Percentiles rank a stretch among this genome's conserved stretches.
These are phyloP conservation scores for Tulasnella sp. DNA, from an alignment of 768 basidiomycete species.

Conservation along the genomic window DNA sequence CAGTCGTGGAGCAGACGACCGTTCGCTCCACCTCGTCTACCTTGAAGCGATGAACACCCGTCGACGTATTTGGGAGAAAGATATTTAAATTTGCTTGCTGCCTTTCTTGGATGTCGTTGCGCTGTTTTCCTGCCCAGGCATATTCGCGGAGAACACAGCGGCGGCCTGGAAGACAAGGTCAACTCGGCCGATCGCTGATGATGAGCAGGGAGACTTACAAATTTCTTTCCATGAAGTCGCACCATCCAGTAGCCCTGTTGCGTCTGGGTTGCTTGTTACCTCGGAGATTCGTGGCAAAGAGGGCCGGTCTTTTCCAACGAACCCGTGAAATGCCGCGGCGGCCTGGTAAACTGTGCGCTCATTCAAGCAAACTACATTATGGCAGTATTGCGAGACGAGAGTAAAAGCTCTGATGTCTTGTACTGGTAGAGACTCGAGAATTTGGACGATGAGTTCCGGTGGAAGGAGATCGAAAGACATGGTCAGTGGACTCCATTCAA, in stretches of 20 bases:
- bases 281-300: constrained; percentile 31
- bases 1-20: constrained; percentile 52
- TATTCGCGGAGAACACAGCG: neutral
- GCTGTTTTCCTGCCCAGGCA: constrained; percentile 1
- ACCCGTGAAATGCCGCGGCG: constrained; percentile 52
- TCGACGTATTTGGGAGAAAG: neutral
- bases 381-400: constrained; percentile 47
- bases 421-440: constrained; percentile 51
- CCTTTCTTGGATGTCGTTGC: neutral
- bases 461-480: constrained; percentile 48
- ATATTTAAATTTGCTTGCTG: neutral
- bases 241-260: constrained; percentile 40
- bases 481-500: too few species aligned
- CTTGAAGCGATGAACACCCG: constrained; percentile 59
- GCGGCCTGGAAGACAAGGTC: neutral
- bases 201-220: constrained; percentile 45
- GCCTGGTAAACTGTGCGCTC: constrained; percentile 52
- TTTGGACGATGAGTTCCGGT: constrained; percentile 51
- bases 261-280: constrained; percentile 37
- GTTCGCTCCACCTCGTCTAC: constrained; percentile 60
- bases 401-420: constrained; percentile 40
- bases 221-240: constrained; percentile 54
- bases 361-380: constrained; percentile 47
- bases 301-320: constrained; percentile 33
- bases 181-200: neutral